These are phyloP conservation scores for Irpex sp. DNA, from an alignment of 1,284 basidiomycete species.

Conservation along the genomic window DNA sequence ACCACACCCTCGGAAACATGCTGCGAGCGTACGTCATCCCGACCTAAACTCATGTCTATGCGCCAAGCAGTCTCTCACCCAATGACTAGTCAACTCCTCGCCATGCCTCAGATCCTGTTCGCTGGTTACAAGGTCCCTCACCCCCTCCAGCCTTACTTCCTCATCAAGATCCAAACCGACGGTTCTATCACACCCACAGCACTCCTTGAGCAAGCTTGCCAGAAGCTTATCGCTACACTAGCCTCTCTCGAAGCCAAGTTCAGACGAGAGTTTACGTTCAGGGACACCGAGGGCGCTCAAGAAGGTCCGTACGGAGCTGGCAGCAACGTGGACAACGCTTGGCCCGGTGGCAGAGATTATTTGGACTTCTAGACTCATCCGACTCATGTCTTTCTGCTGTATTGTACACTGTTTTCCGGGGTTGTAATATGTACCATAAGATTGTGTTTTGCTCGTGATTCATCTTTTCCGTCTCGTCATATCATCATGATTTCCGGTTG, in stretches of 20 bases:
- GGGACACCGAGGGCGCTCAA: slow-evolving; percentile 49
- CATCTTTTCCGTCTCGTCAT: neutral
- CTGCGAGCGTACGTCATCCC: slow-evolving; percentile 75
- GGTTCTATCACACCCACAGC: slow-evolving; percentile 82
- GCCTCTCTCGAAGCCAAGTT: slow-evolving; percentile 67
- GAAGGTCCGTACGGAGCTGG: slow-evolving; percentile 54
- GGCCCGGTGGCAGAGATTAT: slow-evolving; percentile 56
- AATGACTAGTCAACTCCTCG: slow-evolving; percentile 73
- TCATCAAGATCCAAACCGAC: slow-evolving; percentile 95
- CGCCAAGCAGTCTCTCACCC: neutral
- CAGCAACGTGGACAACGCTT: slow-evolving; percentile 32
- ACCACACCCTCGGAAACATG: slow-evolving; percentile 97
- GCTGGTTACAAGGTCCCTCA: slow-evolving; percentile 98
- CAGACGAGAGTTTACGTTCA: slow-evolving; percentile 74
- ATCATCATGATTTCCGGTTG: neutral
- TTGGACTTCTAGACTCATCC: slow-evolving; percentile 52
- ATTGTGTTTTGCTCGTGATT: neutral
- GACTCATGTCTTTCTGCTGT: neutral
- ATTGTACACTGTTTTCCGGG: neutral
- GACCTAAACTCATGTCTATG: neutral
- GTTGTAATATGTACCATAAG: neutral
- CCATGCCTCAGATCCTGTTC: slow-evolving; percentile 85
- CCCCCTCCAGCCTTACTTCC: slow-evolving; percentile 91
- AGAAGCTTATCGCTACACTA: slow-evolving; percentile 78
- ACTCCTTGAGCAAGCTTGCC: slow-evolving; percentile 83